Evolutionary conservation across 176 grass and related monocot species (phyloP), one percentile per base, ranked within the genome.

Genomic region (Aegilops bicornis): DNA sequence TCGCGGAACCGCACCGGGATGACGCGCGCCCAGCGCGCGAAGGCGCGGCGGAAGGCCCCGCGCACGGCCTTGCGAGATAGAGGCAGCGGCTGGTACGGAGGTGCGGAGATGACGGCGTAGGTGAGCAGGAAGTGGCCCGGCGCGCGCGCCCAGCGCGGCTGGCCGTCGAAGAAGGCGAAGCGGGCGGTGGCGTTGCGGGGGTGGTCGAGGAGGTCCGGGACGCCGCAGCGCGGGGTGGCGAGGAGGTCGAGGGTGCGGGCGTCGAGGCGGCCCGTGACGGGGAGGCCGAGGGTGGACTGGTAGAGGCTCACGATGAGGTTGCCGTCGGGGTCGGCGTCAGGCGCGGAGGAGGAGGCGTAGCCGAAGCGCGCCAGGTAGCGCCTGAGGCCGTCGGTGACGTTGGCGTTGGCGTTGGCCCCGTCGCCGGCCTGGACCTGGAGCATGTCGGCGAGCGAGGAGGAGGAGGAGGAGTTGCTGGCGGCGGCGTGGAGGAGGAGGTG

Each of bases 331-430:
- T 30, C 73, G 73, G 16, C 45, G 1, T 48, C 42, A 14, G 24
- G 23, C 3, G 11, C 47, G 37, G 37, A 35, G 61, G 56, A 33
- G 10, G 73, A 56, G 1, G 19, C 5, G 78, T 66, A 80, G 61
- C 78, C 78, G 78, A 80, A 80, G 15, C 78, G 61, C 37, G 78
- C 78, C 16, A 80, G 78, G 78, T 80, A 80, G 24, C 78, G 36
- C 61, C 19, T 65, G 37, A 80, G 78, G 47, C 74, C 29, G 24
- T 31, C 78, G 16, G 74, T 77, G 47, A 77, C 20, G 59, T 10
- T 23, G 59, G 0, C 22, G 60, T 0, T 5, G 56, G n/a, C n/a
- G 22, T 20, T n/a, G n/a, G n/a, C n/a, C n/a, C n/a, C n/a, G n/a
- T n/a, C n/a, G n/a, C n/a, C n/a, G n/a, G n/a, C n/a, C n/a, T n/a